A percentile compares a stretch with the other conserved stretches of the same genome.
Conservation (phyloP, 768 basidiomycete species). For the Termitomyces sp. region DNA sequence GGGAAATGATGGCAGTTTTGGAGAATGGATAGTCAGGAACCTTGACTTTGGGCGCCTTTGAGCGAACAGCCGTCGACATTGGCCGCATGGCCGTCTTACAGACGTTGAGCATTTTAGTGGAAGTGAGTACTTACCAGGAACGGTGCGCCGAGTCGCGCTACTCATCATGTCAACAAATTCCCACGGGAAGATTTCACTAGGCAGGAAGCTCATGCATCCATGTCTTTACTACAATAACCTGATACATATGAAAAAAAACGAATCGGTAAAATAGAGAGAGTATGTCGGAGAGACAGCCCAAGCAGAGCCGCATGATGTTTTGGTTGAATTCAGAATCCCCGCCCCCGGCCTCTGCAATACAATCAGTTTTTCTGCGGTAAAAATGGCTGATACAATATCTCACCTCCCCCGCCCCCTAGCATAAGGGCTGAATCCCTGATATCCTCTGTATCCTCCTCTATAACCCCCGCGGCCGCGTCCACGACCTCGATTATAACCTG, state of each 20-base stretch:
- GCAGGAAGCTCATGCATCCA: not conserved
- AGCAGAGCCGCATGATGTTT: slow-evolving; percentile 7
- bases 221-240: slow-evolving; percentile 8
- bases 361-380: not conserved
- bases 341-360: slow-evolving; percentile 44
- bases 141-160: not conserved
- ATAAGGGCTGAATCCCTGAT: slow-evolving; percentile 59
- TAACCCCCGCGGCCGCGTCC: slow-evolving; percentile 69
- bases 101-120: slow-evolving; percentile 30
- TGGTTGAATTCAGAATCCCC: slow-evolving; percentile 50
- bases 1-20: slow-evolving; percentile 54
- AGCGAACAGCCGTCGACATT: slow-evolving; percentile 40
- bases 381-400: slow-evolving; percentile 16
- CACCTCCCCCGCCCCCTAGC: slow-evolving; percentile 71
- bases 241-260: slow-evolving; percentile 1
- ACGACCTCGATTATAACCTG: slow-evolving; percentile 83
- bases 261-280: slow-evolving; percentile 10
- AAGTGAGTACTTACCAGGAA: not conserved
- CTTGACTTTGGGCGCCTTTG: slow-evolving; percentile 14
- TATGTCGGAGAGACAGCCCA: slow-evolving; percentile 5
- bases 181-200: slow-evolving; percentile 1
- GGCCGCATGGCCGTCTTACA: slow-evolving; percentile 34
- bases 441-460: slow-evolving; percentile 46
- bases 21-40: slow-evolving; percentile 63
- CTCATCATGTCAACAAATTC: not conserved